These are phyloP conservation scores for Solanum sejunctum DNA, from an alignment of 257 asterid species.

Conservation along the genomic window DNA sequence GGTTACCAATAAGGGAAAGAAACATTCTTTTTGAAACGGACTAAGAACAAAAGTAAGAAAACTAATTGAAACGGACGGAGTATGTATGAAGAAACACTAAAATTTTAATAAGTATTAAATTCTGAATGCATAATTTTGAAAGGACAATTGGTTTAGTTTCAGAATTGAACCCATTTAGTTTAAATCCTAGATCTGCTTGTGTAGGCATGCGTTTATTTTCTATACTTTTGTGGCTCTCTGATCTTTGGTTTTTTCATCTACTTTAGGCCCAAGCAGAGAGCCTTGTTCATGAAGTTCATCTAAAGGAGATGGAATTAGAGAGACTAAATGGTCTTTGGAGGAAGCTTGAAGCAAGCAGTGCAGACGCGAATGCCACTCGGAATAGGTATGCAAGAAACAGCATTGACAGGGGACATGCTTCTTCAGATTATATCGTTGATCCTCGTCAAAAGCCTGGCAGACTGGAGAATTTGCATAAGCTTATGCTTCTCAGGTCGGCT, in stretches of 20 bases:
- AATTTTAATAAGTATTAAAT: background rate
- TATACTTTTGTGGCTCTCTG: background rate
- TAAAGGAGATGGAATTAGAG: slow-evolving; percentile 69
- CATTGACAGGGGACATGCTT: slow-evolving; percentile 26
- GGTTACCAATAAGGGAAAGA: background rate
- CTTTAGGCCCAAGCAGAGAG: slow-evolving; percentile 84
- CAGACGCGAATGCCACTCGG: slow-evolving; percentile 42
- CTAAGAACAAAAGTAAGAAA: background rate
- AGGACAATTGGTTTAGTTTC: background rate
- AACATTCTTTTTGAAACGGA: background rate
- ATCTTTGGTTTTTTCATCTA: background rate
- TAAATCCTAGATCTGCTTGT: background rate
- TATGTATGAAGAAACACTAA: background rate
- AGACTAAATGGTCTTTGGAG: slow-evolving; percentile 50
- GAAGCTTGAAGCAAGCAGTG: slow-evolving; percentile 39
- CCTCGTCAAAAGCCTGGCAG: slow-evolving; percentile 54
- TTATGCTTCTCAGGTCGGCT: slow-evolving; percentile 78
- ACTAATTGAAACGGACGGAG: background rate
- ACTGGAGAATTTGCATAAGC: slow-evolving; percentile 57
- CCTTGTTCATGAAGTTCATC: slow-evolving; percentile 49
- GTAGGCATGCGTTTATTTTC: background rate
- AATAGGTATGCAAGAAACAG: slow-evolving; percentile 54
- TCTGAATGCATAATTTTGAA: background rate
- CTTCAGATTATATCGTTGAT: slow-evolving; percentile 39
- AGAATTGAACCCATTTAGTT: background rate